Conservation (phyloP, 2,329 filamentous ascomycete species). For the Nakataea oryzae region DNA sequence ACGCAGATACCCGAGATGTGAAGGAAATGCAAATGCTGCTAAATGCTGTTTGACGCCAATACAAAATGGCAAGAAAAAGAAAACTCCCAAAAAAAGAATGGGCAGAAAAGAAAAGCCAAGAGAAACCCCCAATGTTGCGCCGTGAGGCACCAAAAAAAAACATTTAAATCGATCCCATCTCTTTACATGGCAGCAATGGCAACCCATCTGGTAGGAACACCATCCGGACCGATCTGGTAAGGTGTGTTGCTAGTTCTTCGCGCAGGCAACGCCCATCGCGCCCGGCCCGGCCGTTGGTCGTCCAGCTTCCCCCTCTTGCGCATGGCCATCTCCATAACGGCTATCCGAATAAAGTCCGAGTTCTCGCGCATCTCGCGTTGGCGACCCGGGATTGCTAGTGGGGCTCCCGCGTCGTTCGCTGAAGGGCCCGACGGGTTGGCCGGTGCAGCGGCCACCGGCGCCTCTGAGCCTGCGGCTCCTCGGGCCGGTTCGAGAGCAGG, state of each 20-base stretch:
- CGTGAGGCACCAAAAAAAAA: neutral
- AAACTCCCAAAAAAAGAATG: neutral
- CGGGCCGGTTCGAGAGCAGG: neutral
- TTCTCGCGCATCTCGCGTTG: conserved; percentile 62
- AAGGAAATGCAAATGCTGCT: neutral
- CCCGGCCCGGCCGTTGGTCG: conserved; percentile 53
- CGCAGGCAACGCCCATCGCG: conserved; percentile 59
- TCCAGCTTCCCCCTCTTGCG: conserved; percentile 55
- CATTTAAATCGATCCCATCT: neutral
- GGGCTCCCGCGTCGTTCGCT: neutral
- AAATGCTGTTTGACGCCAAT: neutral
- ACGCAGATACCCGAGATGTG: neutral
- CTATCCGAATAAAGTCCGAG: conserved; percentile 59
- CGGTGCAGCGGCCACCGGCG: neutral
- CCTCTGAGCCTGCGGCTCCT: neutral
- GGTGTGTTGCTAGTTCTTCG: conserved; percentile 41
- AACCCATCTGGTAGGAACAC: conserved; percentile 51
- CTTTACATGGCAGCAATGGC: conserved; percentile 14
- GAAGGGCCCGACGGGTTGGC: neutral
- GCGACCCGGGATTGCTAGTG: conserved; percentile 28
- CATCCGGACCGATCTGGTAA: conserved; percentile 46
- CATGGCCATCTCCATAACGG: conserved; percentile 66
- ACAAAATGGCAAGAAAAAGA: neutral
- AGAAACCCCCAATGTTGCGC: too few relatives aligned
- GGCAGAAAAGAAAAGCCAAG: neutral